Base-by-base conservation (phyloP, 192 early-diverging fungal genomes). In the Coemansia sp. region DNA sequence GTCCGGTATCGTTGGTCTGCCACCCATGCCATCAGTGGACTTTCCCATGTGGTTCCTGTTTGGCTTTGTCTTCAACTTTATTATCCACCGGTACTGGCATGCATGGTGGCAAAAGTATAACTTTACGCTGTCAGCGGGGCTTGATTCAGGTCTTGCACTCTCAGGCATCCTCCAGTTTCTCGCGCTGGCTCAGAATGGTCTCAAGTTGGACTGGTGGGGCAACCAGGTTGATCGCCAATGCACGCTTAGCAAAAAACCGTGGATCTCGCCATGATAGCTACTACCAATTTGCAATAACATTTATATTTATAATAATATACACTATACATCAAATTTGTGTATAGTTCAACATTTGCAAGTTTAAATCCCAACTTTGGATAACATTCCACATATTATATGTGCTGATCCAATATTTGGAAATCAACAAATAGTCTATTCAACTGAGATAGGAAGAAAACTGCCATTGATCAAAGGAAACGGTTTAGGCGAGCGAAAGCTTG, bases 21-120 rank as follows among this genome's bases (percentile, higher is more conserved):
- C 90, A 26, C 86, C 87, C 6, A 88, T 85, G 17, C 80, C 83
- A 1, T 77, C 87, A 2, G 72, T 83, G 17, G 75, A 80, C 49
- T 80, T 77, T 39, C 74, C 80, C 26, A 75, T 77, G 71, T 79
- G 71, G 69, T 81, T 84, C 50, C 72, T 86, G 67, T 54, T 88
- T 21, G 87, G 86, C 0, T 88, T 91, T 57, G 48, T 90, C 49
- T 89, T 89, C 70, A 91, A 91, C 71, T 90, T 83, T 68, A 73
- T 80, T 50, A 84, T 91, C 66, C 86, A 88, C 71, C 73, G 87
- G 41, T 83, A 85, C 56, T 79, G 79, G 72, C 79, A 83, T 38
- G 75, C 62, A 29, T 93, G 89, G 89, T 94, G 84, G 77, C 71
- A 83, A 67, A 74, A 67, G 68, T 77, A 82, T 68, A 78, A 74